Evolutionary conservation across 75 land plant genomes (phyloP), one percentile per base, ranked within the genome.

Genomic region (Pseudotsuga menziesii): DNA sequence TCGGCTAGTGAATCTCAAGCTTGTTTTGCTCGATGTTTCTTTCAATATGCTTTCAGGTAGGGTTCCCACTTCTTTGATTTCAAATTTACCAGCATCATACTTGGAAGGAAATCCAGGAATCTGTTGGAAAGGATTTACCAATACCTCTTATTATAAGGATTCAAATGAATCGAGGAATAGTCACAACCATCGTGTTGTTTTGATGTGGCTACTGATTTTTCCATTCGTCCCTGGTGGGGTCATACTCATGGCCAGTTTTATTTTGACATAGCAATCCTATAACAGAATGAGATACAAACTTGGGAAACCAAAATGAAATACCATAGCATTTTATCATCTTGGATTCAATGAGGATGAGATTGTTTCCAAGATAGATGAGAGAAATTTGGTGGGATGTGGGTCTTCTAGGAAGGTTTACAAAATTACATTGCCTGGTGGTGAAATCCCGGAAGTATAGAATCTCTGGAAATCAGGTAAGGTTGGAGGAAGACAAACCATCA

Each of bases 381-480:
- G 86, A 39, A 88, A 79, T 79, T 71, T 81, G 16, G 69, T 85
- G 41, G 94, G 91, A 60, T 62, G 82, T 75, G 90, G 94, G 39
- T 76, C 80, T 58, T 87, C 87, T 72, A 91, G 96, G 11, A 89
- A 80, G 62, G 90, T 88, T 48, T 78, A 91, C 78, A 77, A 76
- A 57, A 70, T 85, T 48, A 77, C 71, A 20, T 76, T 93, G 58
- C 85, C 83, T 17, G 83, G 84, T 61, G 91, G 96, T 2, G 89
- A 93, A 44, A 61, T 77, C 17, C 80, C 89, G 52, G 91, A 87
- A 54, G 88, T 93, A 29, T 91, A 94, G 85, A 94, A 81, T 83
- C 87, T 94, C 11, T 29, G 58, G 14, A 78, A 63, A 22, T 58
- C 54, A 56, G 76, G 75, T 2, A 63, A 64, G 57, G 75, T 78